Base-by-base conservation (phyloP, 2,329 filamentous ascomycete species). In the Colletotrichum brevisporum region DNA sequence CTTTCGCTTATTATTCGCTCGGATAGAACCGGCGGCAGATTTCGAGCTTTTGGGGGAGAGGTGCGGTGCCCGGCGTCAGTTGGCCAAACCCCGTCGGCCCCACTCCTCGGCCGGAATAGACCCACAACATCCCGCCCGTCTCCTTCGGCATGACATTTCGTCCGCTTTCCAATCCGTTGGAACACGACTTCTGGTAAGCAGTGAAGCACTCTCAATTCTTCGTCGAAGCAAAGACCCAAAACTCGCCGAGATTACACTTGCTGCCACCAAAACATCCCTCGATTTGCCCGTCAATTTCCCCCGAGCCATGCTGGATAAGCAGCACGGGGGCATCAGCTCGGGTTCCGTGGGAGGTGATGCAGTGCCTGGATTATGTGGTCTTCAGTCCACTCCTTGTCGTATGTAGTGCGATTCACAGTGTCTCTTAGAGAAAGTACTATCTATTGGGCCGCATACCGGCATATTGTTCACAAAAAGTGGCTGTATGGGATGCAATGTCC, bases 141-240 rank as follows among this genome's bases (percentile, higher is more conserved):
- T 21, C 55, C 51, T 56, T 60, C 67, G 67, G 67, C 36, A 31
- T 21, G 21, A 69, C 24, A 66, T 9, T 69, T 67, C 62, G 50
- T 41, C 67, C 67, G 67, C 41, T 24, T 36, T 36, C 31, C 10
- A 15, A 31, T 45, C 62, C 41, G 43, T 57, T 26, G 54, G 27
- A 41, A 6, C 27, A n/a, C 10, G n/a, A 10, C 15, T 43, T 15
- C 13, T n/a, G 6, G 41, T n/a, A 43, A 43, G 16, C 16, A n/a
- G 3, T 39, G n/a, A n/a, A n/a, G n/a, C 36, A 4, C 16, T n/a
- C 13, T 36, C 31, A 10, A 36, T 10, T 36, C 9, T 36, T 36
- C 31, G 8, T 8, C 31, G 31, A 36, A 6, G 31, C 8, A 36
- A 10, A 10, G 10, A 10, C 31, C 31, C 6, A 36, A 36, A 36